Base-by-base conservation (phyloP, 2,329 filamentous ascomycete genomes). In the Alternaria postmessia region DNA sequence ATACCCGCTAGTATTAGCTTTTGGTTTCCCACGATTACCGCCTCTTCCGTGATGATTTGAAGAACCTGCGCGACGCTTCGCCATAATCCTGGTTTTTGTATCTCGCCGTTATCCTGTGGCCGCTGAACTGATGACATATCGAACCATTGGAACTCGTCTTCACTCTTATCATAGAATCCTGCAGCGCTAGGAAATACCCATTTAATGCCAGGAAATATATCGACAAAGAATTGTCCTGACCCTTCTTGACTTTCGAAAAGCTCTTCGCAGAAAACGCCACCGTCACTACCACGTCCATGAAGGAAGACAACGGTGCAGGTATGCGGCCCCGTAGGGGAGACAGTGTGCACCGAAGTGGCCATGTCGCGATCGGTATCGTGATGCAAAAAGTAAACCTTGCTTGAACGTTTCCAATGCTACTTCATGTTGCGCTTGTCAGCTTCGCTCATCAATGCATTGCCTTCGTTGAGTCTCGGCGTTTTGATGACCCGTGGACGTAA, bases 181-280 rank as follows among this genome's bases (percentile, higher is more conserved):
- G 78, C 75, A 0, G 83, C 81, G 53, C 79, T 77, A 7, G 84
- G 83, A 51, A 85, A 86, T 7, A 86, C 80, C 81, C 82, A 86
- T 63, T 62, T 69, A 18, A 63, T 14, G 8, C 43, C 7, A 2
- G 64, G 81, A 79, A 65, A 85, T 75, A 30, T 79, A 75, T 22
- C 80, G 71, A 22, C 70, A 48, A 24, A 83, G 79, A 4, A 64
- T 73, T 75, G 24, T 4, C 24, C 42, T 4, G 53, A 20, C 18
- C 60, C 55, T 28, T 51, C 59, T 39, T 69, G 52, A 22, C 56
- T 57, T 55, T 69, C 67, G 64, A 84, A 81, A 56, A 85, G 67
- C 43, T 84, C 80, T 24, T 51, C 51, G 0, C 74, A 71, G 54
- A 83, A 83, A 26, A 81, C 75, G 0, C 55, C 11, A 12, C 72